phyloP scores from a whole-genome alignment of 2,329 filamentous ascomycete genomes.

The Beauveria scarabaeidicola region DNA sequence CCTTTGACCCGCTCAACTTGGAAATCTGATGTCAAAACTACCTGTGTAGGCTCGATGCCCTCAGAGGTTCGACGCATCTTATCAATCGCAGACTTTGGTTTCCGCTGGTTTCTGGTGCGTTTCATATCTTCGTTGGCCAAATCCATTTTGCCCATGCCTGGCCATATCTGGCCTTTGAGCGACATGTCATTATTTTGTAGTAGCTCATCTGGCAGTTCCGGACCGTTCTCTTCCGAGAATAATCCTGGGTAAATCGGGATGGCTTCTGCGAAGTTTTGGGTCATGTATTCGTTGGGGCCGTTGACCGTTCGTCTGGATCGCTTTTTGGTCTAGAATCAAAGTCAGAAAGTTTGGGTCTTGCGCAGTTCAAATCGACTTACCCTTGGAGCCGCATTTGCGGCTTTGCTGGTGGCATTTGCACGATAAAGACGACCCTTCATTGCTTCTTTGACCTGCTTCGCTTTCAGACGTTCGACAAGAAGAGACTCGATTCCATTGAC shows the following conservation, averaged over 20 bases:
- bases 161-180: slow-evolving; percentile 66
- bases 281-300: slow-evolving; percentile 18
- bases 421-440: slow-evolving; percentile 41
- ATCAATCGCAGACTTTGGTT: slow-evolving; percentile 61
- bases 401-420: slow-evolving; percentile 19
- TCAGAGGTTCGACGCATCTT: slow-evolving; percentile 57
- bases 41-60: slow-evolving; percentile 54
- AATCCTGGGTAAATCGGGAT: slow-evolving; percentile 22
- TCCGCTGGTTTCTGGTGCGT: slow-evolving; percentile 69
- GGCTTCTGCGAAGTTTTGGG: slow-evolving; percentile 20
- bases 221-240: slow-evolving; percentile 21
- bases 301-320: slow-evolving; percentile 20
- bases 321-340: slow-evolving; percentile 21
- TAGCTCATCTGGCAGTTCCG: slow-evolving; percentile 21
- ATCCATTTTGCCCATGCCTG: slow-evolving; percentile 76
- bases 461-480: slow-evolving; percentile 67
- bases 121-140: slow-evolving; percentile 66
- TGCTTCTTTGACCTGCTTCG: slow-evolving; percentile 62
- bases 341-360: background rate
- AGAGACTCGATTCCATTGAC: slow-evolving; percentile 61
- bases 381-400: slow-evolving; percentile 11
- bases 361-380: slow-evolving; percentile 10
- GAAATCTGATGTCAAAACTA: slow-evolving; percentile 50
- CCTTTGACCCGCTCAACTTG: slow-evolving; percentile 44
- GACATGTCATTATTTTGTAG: slow-evolving; percentile 22